Evolutionary conservation across 2,329 filamentous ascomycete species (phyloP).

Genomic region (Magnaporthiopsis poae): DNA sequence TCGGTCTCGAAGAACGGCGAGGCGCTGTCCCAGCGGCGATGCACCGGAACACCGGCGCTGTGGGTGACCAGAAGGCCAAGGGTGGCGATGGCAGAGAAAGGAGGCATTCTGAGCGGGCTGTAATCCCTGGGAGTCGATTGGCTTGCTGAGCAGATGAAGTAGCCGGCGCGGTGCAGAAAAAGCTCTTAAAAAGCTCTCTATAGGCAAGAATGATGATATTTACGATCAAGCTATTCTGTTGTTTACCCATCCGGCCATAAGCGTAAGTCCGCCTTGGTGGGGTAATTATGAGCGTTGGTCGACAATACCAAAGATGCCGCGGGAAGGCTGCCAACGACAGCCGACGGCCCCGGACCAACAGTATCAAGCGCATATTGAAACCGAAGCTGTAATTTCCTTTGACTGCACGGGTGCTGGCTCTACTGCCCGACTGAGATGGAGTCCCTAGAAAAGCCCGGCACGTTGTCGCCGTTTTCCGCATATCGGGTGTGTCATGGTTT

Average conservation of each 20-base stretch:
- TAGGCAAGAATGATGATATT: not conserved
- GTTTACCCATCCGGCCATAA: not conserved
- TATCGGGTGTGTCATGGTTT: not conserved
- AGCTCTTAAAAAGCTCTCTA: not conserved
- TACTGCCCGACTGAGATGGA: not conserved
- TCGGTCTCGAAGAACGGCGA: constrained; percentile 7
- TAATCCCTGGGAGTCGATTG: not conserved
- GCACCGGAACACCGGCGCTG: not conserved
- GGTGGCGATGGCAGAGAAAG: not conserved
- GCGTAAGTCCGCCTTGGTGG: not conserved
- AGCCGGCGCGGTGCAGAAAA: not conserved
- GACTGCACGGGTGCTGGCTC: not conserved
- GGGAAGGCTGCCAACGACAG: not conserved
- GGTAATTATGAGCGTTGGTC: too few relatives aligned
- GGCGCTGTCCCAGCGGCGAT: not conserved
- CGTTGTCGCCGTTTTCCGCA: not conserved
- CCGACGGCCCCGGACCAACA: not conserved
- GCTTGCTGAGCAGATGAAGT: not conserved
- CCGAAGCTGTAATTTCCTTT: too few relatives aligned
- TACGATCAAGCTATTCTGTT: not conserved
- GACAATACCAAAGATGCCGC: too few relatives aligned
- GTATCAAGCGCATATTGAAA: not conserved
- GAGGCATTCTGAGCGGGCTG: not conserved
- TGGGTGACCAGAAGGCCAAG: not conserved
- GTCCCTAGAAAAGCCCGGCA: not conserved